Evolutionary conservation across 768 basidiomycete genomes (phyloP), one percentile per base, ranked within the genome.

Genomic region (Kwoniella botswanensis): DNA sequence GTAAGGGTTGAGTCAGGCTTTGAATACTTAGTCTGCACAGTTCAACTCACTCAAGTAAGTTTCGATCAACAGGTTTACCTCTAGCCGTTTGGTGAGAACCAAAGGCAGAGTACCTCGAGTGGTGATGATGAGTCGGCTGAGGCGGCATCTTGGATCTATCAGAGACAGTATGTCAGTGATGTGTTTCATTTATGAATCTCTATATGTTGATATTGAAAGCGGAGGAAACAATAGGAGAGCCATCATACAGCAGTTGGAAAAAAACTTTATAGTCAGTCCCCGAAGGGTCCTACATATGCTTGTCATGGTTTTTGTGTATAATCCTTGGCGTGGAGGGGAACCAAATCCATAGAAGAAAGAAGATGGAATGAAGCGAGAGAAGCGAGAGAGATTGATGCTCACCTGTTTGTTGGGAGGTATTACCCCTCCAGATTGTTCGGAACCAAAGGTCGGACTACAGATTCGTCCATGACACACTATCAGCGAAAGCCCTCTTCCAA

Each of bases 201-300:
- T 42, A 56, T 22, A 0, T 52, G 22, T 26, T 9, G 41, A 62
- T n/a, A 54, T 22, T n/a, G 0, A 2, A 54, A 35, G 29, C 18
- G 41, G 59, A 54, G 17, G 12, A 46, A 24, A 12, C 43, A 59
- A 46, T 55, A 13, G 62, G 29, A 60, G 63, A 70, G 69, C 69
- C 61, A 59, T 81, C 77, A 80, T 80, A 77, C 79, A 72, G 68
- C 50, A 73, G 71, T 73, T 70, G 71, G 70, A 71, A 71, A 68
- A 70, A 54, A 67, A 68, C 60, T 52, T 57, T 71, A 59, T 72
- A 81, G 80, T 81, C 80, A 76, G 63, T 73, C 73, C 77, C 71
- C 72, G 71, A 74, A 70, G 71, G 78, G 69, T 81, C 80, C 78
- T 81, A 78, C 72, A 81, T 81, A 81, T 81, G 80, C 80, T 81